Evolutionary conservation across 345 rosid species (phyloP), one percentile per base, ranked within the genome.

Genomic region (Euphorbia peplus): DNA sequence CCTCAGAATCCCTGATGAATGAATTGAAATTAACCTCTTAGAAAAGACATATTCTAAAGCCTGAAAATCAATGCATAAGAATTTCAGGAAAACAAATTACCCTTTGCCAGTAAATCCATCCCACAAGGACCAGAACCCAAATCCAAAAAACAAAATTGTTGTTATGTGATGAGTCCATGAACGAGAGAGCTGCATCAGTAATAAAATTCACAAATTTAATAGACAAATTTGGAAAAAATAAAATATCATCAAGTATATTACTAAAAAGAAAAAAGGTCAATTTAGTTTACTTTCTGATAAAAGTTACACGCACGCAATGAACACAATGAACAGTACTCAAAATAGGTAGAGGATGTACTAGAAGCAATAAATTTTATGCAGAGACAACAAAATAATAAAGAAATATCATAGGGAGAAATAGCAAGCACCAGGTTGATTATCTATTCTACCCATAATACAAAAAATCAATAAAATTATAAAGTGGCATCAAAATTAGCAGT

Each of bases 111-210:
- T 85, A 75, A 89, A 85, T 72, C 81, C 92, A 30, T 95, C 99
- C 93, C 97, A 90, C 74, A 95, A 75, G 29, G 99, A 95, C 93
- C 86, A 89, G 12, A 93, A 55, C 41, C 96, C 97, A 54, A 91
- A 93, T 64, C 85, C 89, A 69, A 88, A 89, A 80, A 91, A 95
- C 73, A 95, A 71, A 66, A 86, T 2, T n/a, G 96, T 91, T 32
- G 95, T 84, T 66, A 89, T 78, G 79, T 89, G 95, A 81, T 89
- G 96, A 0, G 93, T 88, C 97, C 87, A 95, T 75, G 83, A 84
- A 22, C 96, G 91, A 80, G 99, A 95, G 61, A 95, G 82, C 95
- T 95, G 83, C 80, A 81, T 67, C 15, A 67, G 32, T 57, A 26
- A 42, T 70, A 16, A 71, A 29, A 29, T 63, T 18, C 61, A 14